Conservation (phyloP, 1,284 basidiomycete genomes). For the Heterobasidion irregulare region DNA sequence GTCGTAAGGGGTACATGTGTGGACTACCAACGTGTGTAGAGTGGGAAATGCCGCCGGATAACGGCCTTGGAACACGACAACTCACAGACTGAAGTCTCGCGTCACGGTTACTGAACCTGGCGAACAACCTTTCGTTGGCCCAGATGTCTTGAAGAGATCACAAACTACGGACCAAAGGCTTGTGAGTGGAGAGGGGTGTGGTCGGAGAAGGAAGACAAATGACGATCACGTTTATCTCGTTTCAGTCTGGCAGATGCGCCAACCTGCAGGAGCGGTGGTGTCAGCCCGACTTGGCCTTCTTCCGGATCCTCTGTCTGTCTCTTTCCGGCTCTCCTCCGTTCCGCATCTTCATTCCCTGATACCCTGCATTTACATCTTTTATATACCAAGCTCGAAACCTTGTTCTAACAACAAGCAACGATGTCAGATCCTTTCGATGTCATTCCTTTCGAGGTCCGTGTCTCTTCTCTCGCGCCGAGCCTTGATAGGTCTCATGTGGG, state of each 20-base stretch:
- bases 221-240: not conserved
- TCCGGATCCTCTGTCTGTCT: not conserved
- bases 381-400: not conserved
- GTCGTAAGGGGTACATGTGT: not conserved
- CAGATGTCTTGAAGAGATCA: not conserved
- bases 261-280: not conserved
- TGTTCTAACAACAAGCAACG: not conserved
- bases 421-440: slow-evolving; percentile 70
- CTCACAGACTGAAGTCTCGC: not conserved
- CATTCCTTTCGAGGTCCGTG: slow-evolving; percentile 67
- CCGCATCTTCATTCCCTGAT: not conserved
- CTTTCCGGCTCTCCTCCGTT: too few species aligned
- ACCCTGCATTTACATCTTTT: not conserved
- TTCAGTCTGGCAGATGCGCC: not conserved
- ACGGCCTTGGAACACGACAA: too few species aligned
- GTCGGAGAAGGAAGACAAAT: not conserved
- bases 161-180: not conserved
- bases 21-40: not conserved
- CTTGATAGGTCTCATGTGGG: not conserved
- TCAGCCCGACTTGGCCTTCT: not conserved
- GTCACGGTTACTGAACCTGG: not conserved
- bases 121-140: not conserved
- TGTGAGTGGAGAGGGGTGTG: not conserved
- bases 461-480: not conserved
- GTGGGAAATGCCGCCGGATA: too few species aligned